Base-by-base conservation (phyloP, 176 grass and related monocot genomes). In the Oryza longistaminata region DNA sequence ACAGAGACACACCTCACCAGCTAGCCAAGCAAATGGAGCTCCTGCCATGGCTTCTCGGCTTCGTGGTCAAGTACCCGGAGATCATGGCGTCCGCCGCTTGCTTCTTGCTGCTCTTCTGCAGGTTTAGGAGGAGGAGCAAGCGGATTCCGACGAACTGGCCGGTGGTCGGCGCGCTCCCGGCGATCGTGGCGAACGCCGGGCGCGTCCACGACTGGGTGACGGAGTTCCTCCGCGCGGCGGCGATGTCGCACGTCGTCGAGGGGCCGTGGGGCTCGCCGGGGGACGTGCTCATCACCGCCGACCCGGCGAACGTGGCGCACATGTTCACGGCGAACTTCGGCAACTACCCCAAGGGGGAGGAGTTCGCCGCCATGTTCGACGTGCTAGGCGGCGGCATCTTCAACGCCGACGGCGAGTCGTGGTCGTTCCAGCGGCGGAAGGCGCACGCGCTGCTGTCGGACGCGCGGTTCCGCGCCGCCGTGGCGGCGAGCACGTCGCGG, bases 331-430 rank as follows among this genome's bases (percentile, higher is more conserved):
- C 83, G 43, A 82, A 89, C 62, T 91, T 93, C 73, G 83, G 61
- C 13, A 93, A 92, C 73, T 96, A 96, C 78, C 94, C 94, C 6
- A 96, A 96, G 75, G 94, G 94, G n/a, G 9, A 89, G 53, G 91
- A 96, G 29, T 96, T 96, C 72, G 75, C 70, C 3, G 22, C 11
- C 31, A 26, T 91, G 9, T 96, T 96, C 73, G 91, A 93, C 76
- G 86, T 96, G 11, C 85, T 96, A 75, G 94, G 94, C 69, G 78
- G 80, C 2, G 87, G 91, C 73, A 92, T 96, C 69, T 89, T 96
- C 85, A 96, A 93, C 87, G 81, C 88, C 76, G 94, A 96, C 77
- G 86, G 69, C 26, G 94, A 96, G 22, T 88, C 86, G 11, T 96
- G 94, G 94, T 55, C 87, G 62, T 80, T 92, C 29, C 94, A 96